phyloP scores from a whole-genome alignment of 148 eudicot species.

The Rhododendron williamsianum region DNA sequence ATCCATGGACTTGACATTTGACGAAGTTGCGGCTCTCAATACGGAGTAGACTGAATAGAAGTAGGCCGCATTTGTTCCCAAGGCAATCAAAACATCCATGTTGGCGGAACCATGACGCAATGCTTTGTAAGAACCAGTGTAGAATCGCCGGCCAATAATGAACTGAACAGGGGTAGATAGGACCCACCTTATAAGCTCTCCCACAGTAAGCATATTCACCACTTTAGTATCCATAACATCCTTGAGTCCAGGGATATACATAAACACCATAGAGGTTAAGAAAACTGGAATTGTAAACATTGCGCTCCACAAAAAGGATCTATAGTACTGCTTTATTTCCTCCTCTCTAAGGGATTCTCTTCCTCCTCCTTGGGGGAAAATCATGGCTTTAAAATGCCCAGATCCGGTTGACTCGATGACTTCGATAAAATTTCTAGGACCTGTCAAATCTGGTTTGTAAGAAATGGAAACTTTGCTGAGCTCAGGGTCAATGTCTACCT shows the following conservation, averaged over 20 bases:
- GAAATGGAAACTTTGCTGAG: slow-evolving; percentile 52
- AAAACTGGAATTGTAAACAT: slow-evolving; percentile 83
- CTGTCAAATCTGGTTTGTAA: slow-evolving; percentile 70
- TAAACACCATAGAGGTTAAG: slow-evolving; percentile 84
- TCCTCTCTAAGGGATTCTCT: slow-evolving; percentile 56
- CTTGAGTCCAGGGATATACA: slow-evolving; percentile 74
- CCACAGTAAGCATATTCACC: slow-evolving; percentile 66
- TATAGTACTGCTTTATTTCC: slow-evolving; percentile 54
- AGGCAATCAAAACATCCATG: slow-evolving; percentile 92
- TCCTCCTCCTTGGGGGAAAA: slow-evolving; percentile 65
- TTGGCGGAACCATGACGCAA: slow-evolving; percentile 79
- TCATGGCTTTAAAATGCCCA: slow-evolving; percentile 52
- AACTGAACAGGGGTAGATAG: slow-evolving; percentile 92
- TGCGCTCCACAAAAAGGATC: slow-evolving; percentile 78
- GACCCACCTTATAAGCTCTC: slow-evolving; percentile 73
- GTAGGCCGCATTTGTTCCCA: slow-evolving; percentile 97
- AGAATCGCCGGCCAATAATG: slow-evolving; percentile 75
- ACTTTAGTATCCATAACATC: slow-evolving; percentile 58
- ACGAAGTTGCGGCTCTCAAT: slow-evolving; percentile 73
- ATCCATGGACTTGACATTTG: slow-evolving; percentile 57
- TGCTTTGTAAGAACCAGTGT: slow-evolving; percentile 78
- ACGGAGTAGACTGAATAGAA: slow-evolving; percentile 82
- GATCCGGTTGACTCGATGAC: slow-evolving; percentile 63
- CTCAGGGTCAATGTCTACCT: slow-evolving; percentile 40
- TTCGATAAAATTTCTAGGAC: slow-evolving; percentile 76